phyloP scores from a whole-genome alignment of 75 land plant species.

The Picea sitchensis region DNA sequence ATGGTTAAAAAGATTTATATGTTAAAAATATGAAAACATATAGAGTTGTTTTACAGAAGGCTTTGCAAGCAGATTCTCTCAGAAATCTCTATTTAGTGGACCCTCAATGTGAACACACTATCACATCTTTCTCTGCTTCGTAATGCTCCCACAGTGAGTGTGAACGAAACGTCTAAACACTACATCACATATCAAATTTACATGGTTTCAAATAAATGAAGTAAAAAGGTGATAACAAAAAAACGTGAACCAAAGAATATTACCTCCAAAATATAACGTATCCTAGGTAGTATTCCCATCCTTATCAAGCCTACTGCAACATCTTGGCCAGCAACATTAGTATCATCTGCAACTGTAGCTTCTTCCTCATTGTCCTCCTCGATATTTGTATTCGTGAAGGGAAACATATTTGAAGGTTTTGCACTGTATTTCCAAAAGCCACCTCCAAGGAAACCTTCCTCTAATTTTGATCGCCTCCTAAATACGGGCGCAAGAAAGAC shows the following conservation, averaged over 20 bases:
- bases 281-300: conserved; percentile 90
- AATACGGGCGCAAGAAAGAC: conserved; percentile 83
- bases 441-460: conserved; percentile 78
- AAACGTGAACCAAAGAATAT: background rate
- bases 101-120: background rate
- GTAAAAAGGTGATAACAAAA: background rate
- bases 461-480: conserved; percentile 63
- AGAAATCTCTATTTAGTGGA: too few relatives aligned
- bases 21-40: too few relatives aligned
- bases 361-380: conserved; percentile 48
- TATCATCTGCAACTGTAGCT: conserved; percentile 81
- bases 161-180: background rate
- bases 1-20: too few relatives aligned
- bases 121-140: background rate
- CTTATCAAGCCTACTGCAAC: conserved; percentile 89
- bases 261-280: conserved; percentile 91
- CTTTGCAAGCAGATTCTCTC: too few relatives aligned
- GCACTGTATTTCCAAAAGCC: conserved; percentile 94
- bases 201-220: conserved; percentile 7
- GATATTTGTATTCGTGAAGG: conserved; percentile 17
- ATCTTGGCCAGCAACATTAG: conserved; percentile 82
- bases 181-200: background rate
- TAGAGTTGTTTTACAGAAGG: too few relatives aligned
- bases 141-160: background rate
- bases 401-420: conserved; percentile 77